Conservation (phyloP, 2,329 filamentous ascomycete genomes). For the Paraphaeosphaeria sporulosa region DNA sequence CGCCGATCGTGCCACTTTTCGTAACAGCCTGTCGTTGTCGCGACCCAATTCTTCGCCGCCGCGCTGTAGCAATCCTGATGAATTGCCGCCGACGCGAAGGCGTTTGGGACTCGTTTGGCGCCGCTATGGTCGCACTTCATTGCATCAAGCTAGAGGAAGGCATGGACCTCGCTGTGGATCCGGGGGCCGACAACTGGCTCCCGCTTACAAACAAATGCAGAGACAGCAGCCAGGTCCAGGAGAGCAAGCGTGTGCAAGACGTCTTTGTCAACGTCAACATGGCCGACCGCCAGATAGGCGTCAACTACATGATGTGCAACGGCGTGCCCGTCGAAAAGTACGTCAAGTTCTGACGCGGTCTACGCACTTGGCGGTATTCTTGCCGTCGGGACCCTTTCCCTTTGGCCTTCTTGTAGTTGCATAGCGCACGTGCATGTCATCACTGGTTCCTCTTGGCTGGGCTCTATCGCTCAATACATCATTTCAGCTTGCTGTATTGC, state of each 20-base stretch:
- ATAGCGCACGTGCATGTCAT: constrained; percentile 3
- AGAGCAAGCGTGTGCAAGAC: constrained; percentile 28
- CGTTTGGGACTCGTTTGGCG: constrained; percentile 36
- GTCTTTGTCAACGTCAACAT: constrained; percentile 33
- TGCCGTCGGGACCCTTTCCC: background rate
- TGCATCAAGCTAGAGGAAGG: constrained; percentile 35
- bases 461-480: background rate
- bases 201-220: constrained; percentile 21
- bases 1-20: constrained; percentile 37
- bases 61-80: constrained; percentile 34
- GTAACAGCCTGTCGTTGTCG: constrained; percentile 35
- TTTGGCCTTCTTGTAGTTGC: background rate
- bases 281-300: constrained; percentile 26
- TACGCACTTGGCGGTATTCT: background rate
- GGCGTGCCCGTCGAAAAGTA: constrained; percentile 29
- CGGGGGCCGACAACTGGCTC: constrained; percentile 30
- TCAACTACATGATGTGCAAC: constrained; percentile 30
- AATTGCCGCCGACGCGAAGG: constrained; percentile 36
- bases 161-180: constrained; percentile 20
- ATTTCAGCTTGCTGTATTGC: background rate
- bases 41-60: constrained; percentile 35
- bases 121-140: constrained; percentile 31
- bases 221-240: constrained; percentile 17
- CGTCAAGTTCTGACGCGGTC: constrained; percentile 25
- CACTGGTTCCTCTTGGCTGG: background rate